Conservation (phyloP, 1,139 yeast species). For the Sugiyamaella japonica region DNA sequence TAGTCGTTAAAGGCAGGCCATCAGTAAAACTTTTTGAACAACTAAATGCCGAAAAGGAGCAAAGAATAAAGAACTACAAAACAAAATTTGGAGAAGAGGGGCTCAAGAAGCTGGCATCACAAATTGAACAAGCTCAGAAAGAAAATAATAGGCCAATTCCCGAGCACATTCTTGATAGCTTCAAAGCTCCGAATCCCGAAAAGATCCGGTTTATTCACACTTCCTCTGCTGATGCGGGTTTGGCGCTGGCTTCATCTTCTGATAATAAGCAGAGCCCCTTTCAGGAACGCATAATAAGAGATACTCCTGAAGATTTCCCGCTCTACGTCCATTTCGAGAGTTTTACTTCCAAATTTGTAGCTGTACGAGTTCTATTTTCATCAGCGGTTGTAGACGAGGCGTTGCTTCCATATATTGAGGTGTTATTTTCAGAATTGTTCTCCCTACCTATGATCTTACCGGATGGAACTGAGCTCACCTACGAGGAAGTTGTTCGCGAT, state of each 20-base stretch:
- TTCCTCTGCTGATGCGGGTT: slow-evolving; percentile 49
- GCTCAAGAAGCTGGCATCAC: slow-evolving; percentile 50
- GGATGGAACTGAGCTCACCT: slow-evolving; percentile 59
- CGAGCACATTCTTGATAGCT: slow-evolving; percentile 49
- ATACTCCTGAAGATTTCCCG: slow-evolving; percentile 55
- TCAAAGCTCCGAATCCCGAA: slow-evolving; percentile 66
- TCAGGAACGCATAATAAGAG: slow-evolving; percentile 37
- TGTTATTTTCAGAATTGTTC: slow-evolving; percentile 63
- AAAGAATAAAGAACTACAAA: slow-evolving; percentile 52
- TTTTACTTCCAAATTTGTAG: slow-evolving; percentile 75
- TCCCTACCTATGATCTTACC: slow-evolving; percentile 69
- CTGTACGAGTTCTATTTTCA: slow-evolving; percentile 65
- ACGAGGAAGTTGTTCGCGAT: slow-evolving; percentile 70
- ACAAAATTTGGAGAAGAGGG: slow-evolving; percentile 61
- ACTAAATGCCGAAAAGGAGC: slow-evolving; percentile 53
- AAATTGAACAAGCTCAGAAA: slow-evolving; percentile 60
- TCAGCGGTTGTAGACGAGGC: slow-evolving; percentile 58
- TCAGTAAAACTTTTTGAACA: slow-evolving; percentile 60
- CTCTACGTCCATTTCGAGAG: slow-evolving; percentile 77
- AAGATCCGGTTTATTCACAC: slow-evolving; percentile 73
- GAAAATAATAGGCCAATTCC: slow-evolving; percentile 79
- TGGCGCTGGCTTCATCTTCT: slow-evolving; percentile 29
- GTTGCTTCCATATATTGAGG: slow-evolving; percentile 63
- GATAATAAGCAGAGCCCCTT: background rate
- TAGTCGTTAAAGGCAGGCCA: slow-evolving; percentile 73